Conservation (phyloP, 305 asterid species). For the Rubia peregrina region DNA sequence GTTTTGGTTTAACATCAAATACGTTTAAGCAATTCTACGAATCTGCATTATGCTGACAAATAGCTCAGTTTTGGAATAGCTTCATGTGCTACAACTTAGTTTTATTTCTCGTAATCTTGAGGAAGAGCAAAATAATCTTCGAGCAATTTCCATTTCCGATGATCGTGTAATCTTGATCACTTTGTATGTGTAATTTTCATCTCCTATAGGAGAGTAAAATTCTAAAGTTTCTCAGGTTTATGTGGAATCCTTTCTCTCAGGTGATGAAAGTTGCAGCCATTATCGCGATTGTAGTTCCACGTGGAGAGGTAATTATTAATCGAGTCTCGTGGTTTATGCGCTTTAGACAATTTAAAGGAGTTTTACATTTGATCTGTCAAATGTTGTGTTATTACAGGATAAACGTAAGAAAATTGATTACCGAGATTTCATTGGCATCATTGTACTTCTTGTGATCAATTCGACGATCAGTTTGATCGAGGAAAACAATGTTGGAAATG, state of each 20-base stretch:
- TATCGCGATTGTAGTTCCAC: slow-evolving; percentile 51
- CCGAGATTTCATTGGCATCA: slow-evolving; percentile 50
- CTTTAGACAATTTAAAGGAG: neutral
- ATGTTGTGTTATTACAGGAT: slow-evolving; percentile 23
- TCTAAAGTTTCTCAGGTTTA: slow-evolving; percentile 51
- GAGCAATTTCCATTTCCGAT: no score
- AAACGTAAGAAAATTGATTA: slow-evolving; percentile 28
- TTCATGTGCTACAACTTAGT: no score
- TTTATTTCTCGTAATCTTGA: no score
- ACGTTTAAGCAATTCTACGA: no score
- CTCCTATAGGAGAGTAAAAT: slow-evolving; percentile 13
- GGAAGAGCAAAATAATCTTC: no score
- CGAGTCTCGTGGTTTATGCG: neutral
- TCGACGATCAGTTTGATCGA: slow-evolving; percentile 58
- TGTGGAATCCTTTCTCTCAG: slow-evolving; percentile 70
- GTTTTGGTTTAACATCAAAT: no score
- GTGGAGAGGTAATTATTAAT: slow-evolving; percentile 32
- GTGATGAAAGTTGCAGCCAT: slow-evolving; percentile 65
- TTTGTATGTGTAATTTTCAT: no score
- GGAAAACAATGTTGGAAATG: slow-evolving; percentile 65
- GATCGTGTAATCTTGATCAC: no score
- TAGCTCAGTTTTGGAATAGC: no score
- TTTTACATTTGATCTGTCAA: slow-evolving; percentile 4
- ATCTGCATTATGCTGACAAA: no score
- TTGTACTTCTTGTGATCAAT: slow-evolving; percentile 39